Evolutionary conservation across 148 eudicot species (phyloP).

Genomic region (Fagopyrum esculentum): DNA sequence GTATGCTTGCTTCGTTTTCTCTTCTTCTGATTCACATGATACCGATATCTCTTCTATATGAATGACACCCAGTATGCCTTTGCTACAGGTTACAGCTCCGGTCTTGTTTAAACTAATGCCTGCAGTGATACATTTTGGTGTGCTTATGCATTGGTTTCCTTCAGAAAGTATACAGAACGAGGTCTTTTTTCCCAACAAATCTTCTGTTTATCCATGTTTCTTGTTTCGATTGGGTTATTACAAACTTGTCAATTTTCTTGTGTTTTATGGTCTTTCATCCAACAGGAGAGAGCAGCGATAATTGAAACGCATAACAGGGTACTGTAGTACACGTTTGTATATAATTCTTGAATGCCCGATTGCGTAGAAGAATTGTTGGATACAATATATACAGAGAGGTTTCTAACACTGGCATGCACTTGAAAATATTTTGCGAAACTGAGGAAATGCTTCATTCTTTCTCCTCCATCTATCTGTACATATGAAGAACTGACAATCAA

Average conservation of each 20-base stretch:
- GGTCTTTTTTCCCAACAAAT: conserved; percentile 29
- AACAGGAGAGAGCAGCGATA: conserved; percentile 60
- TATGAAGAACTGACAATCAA: background rate
- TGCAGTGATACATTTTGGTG: conserved; percentile 87
- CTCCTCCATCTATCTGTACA: background rate
- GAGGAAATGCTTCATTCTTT: background rate
- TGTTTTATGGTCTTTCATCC: conserved; percentile 3
- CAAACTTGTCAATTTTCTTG: background rate
- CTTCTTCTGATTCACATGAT: background rate
- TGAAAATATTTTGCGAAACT: background rate
- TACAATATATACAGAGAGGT: background rate
- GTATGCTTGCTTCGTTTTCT: conserved; percentile 33
- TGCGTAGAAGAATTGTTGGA: background rate
- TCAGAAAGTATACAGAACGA: conserved; percentile 51
- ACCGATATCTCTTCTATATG: background rate
- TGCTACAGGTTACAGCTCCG: conserved; percentile 85
- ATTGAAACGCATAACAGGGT: conserved; percentile 44
- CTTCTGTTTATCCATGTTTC: background rate
- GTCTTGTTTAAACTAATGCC: conserved; percentile 87
- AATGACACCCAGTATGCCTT: background rate
- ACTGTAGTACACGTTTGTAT: conserved; percentile 15
- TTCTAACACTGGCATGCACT: background rate
- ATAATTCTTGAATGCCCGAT: background rate
- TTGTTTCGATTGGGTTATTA: background rate
- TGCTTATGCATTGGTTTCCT: conserved; percentile 97